Evolutionary conservation across 148 eudicot genomes (phyloP), one percentile per base, ranked within the genome.

Genomic region (Vaccinium myrtillus): DNA sequence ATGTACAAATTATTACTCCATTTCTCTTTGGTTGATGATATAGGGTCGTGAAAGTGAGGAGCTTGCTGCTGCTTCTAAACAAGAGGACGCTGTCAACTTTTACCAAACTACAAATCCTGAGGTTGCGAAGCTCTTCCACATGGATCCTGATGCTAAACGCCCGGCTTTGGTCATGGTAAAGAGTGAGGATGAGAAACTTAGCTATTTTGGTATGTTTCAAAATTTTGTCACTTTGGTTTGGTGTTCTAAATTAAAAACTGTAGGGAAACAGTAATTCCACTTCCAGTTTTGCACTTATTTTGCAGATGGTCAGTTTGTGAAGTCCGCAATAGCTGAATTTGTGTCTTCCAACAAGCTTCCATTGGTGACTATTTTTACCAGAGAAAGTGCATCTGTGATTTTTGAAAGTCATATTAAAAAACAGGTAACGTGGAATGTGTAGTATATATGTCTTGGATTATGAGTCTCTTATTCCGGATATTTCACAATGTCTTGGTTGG

Each of bases 331-430:
- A 84, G 87, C 90, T 78, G 91, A 96, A 81, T 96, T 96, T 92
- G 95, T 96, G 25, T 85, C 87, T 84, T 87, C 95, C 56, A 94
- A 94, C 89, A 96, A 96, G 86, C 94, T 92, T 89, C 99, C 99
- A 48, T 69, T 94, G 87, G 97, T 96, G 83, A 93, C 91, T 82
- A 88, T 87, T 71, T 94, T 94, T 87, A 93, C 97, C 59, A 90
- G 90, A 88, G 99, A 93, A 84, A 93, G 90, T 86, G 95, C 92
- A 75, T 69, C 97, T 51, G 36, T 86, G 83, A 93, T 96, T 82
- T 96, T 96, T 86, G 98, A 92, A 78, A 93, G 94, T 91, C 88
- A 93, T 86, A 91, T 94, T 55, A 93, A 92, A 88, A 93, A 96
- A 87, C 98, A 94, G 95, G 99, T 96, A 82, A 46, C 73, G 30